phyloP scores from a whole-genome alignment of 2,329 filamentous ascomycete genomes.

The Talaromyces funiculosus region DNA sequence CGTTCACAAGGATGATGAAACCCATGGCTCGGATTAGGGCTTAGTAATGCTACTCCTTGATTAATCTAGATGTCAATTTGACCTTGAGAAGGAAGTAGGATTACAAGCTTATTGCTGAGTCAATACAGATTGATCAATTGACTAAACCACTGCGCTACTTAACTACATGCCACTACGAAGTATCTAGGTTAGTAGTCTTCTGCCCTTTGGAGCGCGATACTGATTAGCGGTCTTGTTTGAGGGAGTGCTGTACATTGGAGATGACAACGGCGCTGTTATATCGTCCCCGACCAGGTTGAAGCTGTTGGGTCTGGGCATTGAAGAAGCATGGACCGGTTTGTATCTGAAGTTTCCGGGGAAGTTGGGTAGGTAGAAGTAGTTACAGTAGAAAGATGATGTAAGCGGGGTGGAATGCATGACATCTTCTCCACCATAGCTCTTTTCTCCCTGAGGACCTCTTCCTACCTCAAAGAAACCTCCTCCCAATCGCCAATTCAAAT shows the following conservation, averaged over 20 bases:
- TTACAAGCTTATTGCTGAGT: too few relatives aligned
- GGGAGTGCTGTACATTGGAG: not conserved
- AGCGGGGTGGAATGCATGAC: not conserved
- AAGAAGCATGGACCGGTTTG: not conserved
- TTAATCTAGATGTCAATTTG: too few relatives aligned
- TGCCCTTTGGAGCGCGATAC: not conserved
- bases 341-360: not conserved
- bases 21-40: too few relatives aligned
- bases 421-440: slow-evolving; percentile 1
- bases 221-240: not conserved
- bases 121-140: too few relatives aligned
- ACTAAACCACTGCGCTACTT: too few relatives aligned
- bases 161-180: too few relatives aligned
- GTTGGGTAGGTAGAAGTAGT: not conserved
- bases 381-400: not conserved
- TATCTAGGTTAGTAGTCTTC: not conserved
- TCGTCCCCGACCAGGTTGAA: not conserved
- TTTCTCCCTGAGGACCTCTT: not conserved
- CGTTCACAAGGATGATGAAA: too few relatives aligned
- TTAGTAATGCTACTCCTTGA: not conserved
- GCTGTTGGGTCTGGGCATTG: not conserved
- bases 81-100: too few relatives aligned
- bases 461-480: too few relatives aligned
- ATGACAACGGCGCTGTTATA: not conserved
- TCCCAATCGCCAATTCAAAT: not conserved